Base-by-base conservation (phyloP, 345 rosid species). In the Eucalyptus pauciflora region DNA sequence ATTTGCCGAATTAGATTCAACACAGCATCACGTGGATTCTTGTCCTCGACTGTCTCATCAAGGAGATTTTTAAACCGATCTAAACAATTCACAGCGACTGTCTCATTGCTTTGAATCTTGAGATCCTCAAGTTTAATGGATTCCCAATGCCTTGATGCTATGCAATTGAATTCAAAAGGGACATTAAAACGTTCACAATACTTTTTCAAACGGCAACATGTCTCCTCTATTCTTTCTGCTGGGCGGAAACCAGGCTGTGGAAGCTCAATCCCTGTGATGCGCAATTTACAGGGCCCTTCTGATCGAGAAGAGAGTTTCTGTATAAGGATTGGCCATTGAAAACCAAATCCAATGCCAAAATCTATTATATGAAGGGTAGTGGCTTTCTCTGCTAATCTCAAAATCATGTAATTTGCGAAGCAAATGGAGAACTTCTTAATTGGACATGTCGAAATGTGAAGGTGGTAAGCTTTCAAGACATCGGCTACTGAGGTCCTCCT, bases 271-370 rank as follows among this genome's bases (percentile, higher is more conserved):
- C 92, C 93, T 49, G 92, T 92, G 83, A 92, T 90, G 33, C 92
- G 92, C 50, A 90, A 89, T 86, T 69, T 90, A 87, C 89, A 92
- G 41, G 91, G 93, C 14, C 91, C 92, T 51, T 88, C 90, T 4
- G 87, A 22, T 87, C 87, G 85, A 56, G 76, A 52, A 27, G 91
- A 58, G 49, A 92, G 92, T 31, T 86, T 88, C 56, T 88, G 89
- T 71, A 92, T 90, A 33, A 92, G 89, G 83, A 69, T 13, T 45
- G 93, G 92, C 91, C 93, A 92, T 87, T 92, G 92, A 91, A 90
- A 92, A 87, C 93, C 93, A 46, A 86, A 92, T 88, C 93, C 93
- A 56, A 95, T 94, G 89, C 97, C 92, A 86, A 88, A 91, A 89
- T 97, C 97, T 88, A 94, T 88, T 96, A 86, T 90, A 58, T 92